Base-by-base conservation (phyloP, 345 rosid genomes). In the Ceriops zippeliana region DNA sequence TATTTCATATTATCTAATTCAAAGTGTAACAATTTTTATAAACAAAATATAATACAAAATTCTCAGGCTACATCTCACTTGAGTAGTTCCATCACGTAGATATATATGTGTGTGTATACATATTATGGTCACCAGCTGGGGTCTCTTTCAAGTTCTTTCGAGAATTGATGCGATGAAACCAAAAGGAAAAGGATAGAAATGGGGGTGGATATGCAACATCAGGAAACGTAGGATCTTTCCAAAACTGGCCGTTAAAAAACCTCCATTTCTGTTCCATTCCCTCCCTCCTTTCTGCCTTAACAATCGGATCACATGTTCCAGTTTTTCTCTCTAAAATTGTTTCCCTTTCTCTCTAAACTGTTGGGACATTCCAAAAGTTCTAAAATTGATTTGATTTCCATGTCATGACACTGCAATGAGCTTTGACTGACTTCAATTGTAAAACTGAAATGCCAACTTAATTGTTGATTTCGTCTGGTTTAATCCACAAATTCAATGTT, bases 181-280 rank as follows among this genome's bases (percentile, higher is more conserved):
- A 2, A 13, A 11, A 42, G 49, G 49, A 42, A 42, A 42, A 42
- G 17, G 49, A 42, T 17, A 13, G 49, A 42, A 42, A 42, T 24
- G 15, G 17, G 49, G 47, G 17, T 0, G 17, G 49, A 42, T 42
- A 42, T 42, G 17, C 15, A 42, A 42, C 15, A 2, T 42, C 49
- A 42, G 49, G 19, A 8, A 32, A 11, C 22, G 49, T 21, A n/a
- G 38, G 21, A 5, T 10, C 19, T 65, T 49, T 17, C 58, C 58
- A 35, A 82, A 78, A 58, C 69, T 61, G 70, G 85, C 85, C 80
- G 85, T 87, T 83, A 68, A 84, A 73, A 68, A 73, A 68, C 53
- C 46, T 61, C 64, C 75, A 42, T 27, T 34, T 67, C 19, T 20
- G 46, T 52, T 62, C 53, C 62, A 42, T 52, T 68, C 60, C 59